Percentiles rank a stretch among this genome's conserved stretches.
These are phyloP conservation scores for Phlyctochytrium arcticum DNA, from an alignment of 192 early-diverging fungal species.

Conservation along the genomic window DNA sequence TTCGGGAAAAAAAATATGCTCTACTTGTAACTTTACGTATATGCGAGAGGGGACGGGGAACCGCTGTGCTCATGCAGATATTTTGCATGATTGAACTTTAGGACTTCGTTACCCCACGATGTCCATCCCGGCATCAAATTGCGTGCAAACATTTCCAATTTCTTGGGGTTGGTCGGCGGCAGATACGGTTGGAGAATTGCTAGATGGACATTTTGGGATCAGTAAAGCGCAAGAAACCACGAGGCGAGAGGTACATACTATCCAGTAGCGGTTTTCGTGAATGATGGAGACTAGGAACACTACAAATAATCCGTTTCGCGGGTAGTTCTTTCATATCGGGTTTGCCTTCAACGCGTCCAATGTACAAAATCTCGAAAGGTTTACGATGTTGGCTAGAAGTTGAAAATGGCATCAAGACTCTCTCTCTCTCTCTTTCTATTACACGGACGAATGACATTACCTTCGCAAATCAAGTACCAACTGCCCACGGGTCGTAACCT, in stretches of 20 bases:
- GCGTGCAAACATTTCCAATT: constrained; percentile 67
- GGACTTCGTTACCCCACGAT: constrained; percentile 68
- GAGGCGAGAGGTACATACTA: background rate
- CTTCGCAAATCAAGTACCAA: constrained; percentile 28
- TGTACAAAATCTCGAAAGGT: constrained; percentile 57
- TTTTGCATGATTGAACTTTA: constrained; percentile 50
- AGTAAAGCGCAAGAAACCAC: background rate
- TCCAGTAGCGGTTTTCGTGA: constrained; percentile 63
- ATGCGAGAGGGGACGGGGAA: too few species aligned
- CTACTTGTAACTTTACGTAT: too few species aligned
- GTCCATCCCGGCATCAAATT: constrained; percentile 52
- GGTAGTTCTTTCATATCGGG: constrained; percentile 7
- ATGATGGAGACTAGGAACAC: constrained; percentile 52
- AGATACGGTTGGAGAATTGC: background rate
- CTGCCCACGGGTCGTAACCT: constrained; percentile 44
- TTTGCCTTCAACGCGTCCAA: background rate
- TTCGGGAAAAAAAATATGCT: too few species aligned
- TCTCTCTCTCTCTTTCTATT: constrained; percentile 24
- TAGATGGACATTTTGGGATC: background rate
- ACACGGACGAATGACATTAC: background rate
- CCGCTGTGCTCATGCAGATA: too few species aligned
- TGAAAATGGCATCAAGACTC: too few species aligned
- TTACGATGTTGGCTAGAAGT: constrained; percentile 41
- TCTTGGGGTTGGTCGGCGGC: constrained; percentile 14
- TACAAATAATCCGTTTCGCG: constrained; percentile 36